These are phyloP conservation scores for Hortiboletus campestris DNA, from an alignment of 768 basidiomycete genomes.

Conservation along the genomic window DNA sequence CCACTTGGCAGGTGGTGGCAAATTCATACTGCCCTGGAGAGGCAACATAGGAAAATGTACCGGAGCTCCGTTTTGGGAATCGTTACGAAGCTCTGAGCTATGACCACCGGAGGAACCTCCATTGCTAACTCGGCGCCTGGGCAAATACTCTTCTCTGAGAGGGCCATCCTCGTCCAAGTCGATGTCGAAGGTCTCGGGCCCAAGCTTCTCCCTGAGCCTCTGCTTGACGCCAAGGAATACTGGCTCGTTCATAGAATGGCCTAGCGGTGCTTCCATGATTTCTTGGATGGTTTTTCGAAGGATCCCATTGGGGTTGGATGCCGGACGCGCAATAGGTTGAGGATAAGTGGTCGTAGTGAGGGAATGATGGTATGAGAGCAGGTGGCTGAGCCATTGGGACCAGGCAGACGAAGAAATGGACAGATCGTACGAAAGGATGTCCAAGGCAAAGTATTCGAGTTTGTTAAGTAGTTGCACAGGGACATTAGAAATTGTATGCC, in stretches of 20 bases:
- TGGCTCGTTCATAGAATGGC: conserved; percentile 43
- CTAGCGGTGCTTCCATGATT: conserved; percentile 51
- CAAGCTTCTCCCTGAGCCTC: conserved; percentile 51
- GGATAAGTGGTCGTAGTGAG: conserved; percentile 57
- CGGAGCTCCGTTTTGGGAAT: neutral
- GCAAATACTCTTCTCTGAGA: conserved; percentile 76
- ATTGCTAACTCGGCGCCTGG: conserved; percentile 51
- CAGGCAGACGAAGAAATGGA: conserved; percentile 64
- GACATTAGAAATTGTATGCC: conserved; percentile 80
- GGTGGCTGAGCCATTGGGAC: conserved; percentile 68
- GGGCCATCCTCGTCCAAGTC: conserved; percentile 84
- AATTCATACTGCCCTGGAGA: conserved; percentile 27
- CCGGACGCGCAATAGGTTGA: conserved; percentile 79
- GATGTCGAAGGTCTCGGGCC: conserved; percentile 62
- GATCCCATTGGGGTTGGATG: conserved; percentile 65
- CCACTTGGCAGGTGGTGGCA: conserved; percentile 80
- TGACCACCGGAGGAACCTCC: conserved; percentile 7
- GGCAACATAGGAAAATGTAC: conserved; percentile 8
- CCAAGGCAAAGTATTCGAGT: conserved; percentile 68
- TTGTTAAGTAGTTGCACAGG: conserved; percentile 68
- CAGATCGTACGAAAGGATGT: conserved; percentile 68
- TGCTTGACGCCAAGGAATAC: conserved; percentile 74
- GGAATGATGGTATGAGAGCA: conserved; percentile 64
- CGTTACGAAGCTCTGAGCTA: neutral
- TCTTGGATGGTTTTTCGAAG: conserved; percentile 70